Percentiles rank a stretch among this genome's conserved stretches.
These are phyloP conservation scores for Zanthoxylum bungeanum DNA, from an alignment of 345 rosid species.

Conservation along the genomic window DNA sequence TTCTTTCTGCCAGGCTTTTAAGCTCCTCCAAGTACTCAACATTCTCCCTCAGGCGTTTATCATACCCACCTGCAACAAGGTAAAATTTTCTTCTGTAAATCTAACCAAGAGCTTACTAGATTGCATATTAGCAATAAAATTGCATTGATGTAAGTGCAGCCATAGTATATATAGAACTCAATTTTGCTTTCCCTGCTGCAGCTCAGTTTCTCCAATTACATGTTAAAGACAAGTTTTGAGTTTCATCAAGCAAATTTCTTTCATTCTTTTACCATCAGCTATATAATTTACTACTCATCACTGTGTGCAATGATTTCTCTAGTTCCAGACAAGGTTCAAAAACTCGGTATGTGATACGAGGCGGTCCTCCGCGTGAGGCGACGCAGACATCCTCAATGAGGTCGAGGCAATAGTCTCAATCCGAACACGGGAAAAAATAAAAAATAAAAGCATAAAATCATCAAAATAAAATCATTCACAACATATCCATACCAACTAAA, in stretches of 20 bases:
- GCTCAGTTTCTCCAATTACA: not conserved
- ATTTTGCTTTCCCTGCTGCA: not conserved
- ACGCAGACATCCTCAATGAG: no score
- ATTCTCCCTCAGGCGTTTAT: constrained; percentile 71
- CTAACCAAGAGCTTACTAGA: not conserved
- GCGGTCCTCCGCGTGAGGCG: no score
- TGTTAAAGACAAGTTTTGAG: not conserved
- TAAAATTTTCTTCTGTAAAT: not conserved
- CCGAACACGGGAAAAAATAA: no score
- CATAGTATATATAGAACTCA: not conserved
- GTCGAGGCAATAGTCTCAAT: no score
- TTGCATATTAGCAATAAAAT: not conserved
- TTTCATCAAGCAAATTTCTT: not conserved
- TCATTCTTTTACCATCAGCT: not conserved
- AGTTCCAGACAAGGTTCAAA: no score
- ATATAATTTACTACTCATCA: not conserved
- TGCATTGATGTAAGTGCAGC: not conserved
- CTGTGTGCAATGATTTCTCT: no score
- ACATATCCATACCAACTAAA: no score
- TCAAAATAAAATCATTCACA: no score
- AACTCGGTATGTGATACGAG: no score
- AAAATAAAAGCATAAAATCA: no score
- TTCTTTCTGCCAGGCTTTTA: constrained; percentile 54
- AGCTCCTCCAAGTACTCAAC: constrained; percentile 83
- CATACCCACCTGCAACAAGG: constrained; percentile 68